Percentiles rank a stretch among this genome's conserved stretches.
These are phyloP conservation scores for Globisporangium cylindrosporum DNA, from an alignment of 352 stramenopile genomes.

Conservation along the genomic window DNA sequence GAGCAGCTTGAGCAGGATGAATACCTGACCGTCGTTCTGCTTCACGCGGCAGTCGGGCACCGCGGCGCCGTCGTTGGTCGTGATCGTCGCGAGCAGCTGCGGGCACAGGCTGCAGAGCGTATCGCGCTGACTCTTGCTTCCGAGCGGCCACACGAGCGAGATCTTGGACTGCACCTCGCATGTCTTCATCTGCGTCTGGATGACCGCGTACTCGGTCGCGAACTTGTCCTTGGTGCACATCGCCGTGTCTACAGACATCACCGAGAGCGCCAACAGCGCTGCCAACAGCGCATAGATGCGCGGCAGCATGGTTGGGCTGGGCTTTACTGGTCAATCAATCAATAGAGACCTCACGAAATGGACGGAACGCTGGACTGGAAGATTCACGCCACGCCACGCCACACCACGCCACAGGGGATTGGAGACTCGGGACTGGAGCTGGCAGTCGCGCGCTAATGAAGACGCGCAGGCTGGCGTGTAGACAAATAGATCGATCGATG, in stretches of 20 bases:
- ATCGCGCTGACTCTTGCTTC: background rate
- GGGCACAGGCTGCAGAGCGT: background rate
- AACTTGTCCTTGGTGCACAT: background rate
- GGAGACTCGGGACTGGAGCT: too few relatives aligned
- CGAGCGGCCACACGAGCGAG: background rate
- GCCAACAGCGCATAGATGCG: background rate
- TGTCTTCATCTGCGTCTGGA: background rate
- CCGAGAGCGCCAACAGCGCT: background rate
- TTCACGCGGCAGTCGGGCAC: background rate
- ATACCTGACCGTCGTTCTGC: background rate
- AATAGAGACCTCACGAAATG: background rate
- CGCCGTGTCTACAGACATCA: background rate
- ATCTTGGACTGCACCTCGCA: background rate
- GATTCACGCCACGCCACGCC: too few relatives aligned
- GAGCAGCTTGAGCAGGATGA: background rate
- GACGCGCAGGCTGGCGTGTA: background rate
- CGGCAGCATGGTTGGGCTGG: background rate
- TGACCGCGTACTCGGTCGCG: background rate
- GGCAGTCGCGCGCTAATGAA: background rate
- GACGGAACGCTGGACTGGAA: too few relatives aligned
- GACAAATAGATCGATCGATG: background rate
- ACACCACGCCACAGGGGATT: too few relatives aligned
- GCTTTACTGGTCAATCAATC: too few relatives aligned
- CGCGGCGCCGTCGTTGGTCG: background rate
- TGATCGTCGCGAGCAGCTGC: background rate